Conservation (phyloP, 257 asterid genomes). For the Gentiana dahurica region DNA sequence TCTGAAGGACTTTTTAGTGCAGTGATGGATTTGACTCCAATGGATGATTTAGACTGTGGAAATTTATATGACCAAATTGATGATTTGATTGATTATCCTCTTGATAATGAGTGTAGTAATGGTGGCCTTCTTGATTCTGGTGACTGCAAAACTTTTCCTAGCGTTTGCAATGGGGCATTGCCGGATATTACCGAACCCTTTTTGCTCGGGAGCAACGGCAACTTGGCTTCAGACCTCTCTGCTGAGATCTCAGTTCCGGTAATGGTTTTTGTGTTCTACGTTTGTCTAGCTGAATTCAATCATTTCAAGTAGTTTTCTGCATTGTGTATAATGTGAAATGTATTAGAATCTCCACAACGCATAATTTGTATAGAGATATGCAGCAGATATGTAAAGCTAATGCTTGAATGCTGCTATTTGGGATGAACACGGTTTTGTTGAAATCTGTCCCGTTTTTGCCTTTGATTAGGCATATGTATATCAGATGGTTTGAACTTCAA, state of each 20-base stretch:
- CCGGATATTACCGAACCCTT: slow-evolving; percentile 35
- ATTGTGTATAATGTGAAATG: too few species aligned
- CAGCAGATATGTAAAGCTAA: too few species aligned
- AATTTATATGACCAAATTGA: slow-evolving; percentile 88
- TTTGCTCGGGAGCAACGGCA: slow-evolving; percentile 31
- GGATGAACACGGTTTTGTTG: too few species aligned
- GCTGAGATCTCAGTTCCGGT: slow-evolving; percentile 88
- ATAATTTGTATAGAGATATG: too few species aligned
- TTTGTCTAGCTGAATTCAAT: slow-evolving; percentile 49
- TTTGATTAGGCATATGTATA: slow-evolving; percentile 48
- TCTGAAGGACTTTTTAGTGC: slow-evolving; percentile 6
- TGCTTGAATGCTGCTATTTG: too few species aligned
- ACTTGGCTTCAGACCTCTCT: slow-evolving; percentile 46
- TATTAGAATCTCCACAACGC: too few species aligned
- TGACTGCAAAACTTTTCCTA: slow-evolving; percentile 46
- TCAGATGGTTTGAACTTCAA: slow-evolving; percentile 23
- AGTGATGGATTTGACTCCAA: slow-evolving; percentile 48
- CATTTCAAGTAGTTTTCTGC: slow-evolving; percentile 60
- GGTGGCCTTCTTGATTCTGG: slow-evolving; percentile 32
- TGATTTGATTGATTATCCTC: slow-evolving; percentile 81
- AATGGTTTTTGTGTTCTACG: slow-evolving; percentile 7
- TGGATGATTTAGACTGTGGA: slow-evolving; percentile 67
- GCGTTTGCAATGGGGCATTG: slow-evolving; percentile 58
- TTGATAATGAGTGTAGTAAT: slow-evolving; percentile 40
- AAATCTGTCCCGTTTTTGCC: slow-evolving; percentile 15